A percentile compares a stretch with the other conserved stretches of the same genome.
phyloP scores from a whole-genome alignment of 257 asterid genomes.

The Sherardia arvensis region DNA sequence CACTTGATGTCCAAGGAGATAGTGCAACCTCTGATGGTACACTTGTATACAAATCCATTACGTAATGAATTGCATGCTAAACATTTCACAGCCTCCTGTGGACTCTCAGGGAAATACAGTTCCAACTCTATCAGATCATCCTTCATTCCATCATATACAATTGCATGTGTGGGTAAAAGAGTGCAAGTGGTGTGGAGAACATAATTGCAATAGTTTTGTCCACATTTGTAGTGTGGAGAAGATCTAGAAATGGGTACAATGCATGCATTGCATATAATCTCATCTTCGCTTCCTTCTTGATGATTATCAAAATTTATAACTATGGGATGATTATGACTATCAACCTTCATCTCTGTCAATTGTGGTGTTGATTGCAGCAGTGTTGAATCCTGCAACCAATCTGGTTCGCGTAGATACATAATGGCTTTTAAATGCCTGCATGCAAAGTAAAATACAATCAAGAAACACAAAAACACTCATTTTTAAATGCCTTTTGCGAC shows the following conservation, averaged over 20 bases:
- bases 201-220: not conserved
- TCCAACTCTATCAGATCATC: not conserved
- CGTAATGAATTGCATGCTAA: not conserved
- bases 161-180: not conserved
- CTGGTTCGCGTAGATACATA: too few species aligned
- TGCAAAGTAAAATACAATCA: not conserved
- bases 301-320: not conserved
- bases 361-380: too few species aligned
- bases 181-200: not conserved
- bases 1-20: not conserved
- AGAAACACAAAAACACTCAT: too few species aligned
- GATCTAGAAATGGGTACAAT: not conserved
- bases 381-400: too few species aligned
- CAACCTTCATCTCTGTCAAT: not conserved
- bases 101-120: not conserved
- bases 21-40: not conserved
- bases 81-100: not conserved
- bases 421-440: not conserved
- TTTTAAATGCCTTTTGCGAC: too few species aligned
- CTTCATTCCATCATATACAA: too few species aligned
- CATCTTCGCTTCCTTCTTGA: not conserved
- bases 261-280: slow-evolving; percentile 1
- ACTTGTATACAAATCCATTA: slow-evolving; percentile 1
- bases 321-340: not conserved
- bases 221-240: not conserved